Base-by-base conservation (phyloP, 1,284 basidiomycete species). In the Cerioporus squamosus region DNA sequence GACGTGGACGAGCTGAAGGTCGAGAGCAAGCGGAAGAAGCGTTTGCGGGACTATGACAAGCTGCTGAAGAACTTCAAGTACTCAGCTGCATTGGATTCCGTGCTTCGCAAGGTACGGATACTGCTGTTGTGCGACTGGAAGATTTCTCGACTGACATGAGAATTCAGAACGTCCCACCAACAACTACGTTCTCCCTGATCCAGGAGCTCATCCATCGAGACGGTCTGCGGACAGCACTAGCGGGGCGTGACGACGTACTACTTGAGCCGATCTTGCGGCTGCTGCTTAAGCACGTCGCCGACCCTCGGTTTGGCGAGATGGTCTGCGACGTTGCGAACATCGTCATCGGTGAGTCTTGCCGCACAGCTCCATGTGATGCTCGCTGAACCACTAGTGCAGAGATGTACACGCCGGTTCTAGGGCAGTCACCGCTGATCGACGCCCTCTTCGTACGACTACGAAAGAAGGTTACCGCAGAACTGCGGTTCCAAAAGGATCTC, bases 31-130 rank as follows among this genome's bases (percentile, higher is more conserved):
- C 81, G 92, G 42, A 84, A 81, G 66, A 88, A 86, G 67, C 85
- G 88, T 56, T 76, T 99, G 51, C 89, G 86, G 71, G 90, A 93
- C 59, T 98, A 98, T 75, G 97, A 99, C 73, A 85, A 86, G 65
- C 79, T 93, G 59, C 80, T 99, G 57, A 98, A 98, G 75, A 81
- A 80, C 31, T 99, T 99, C 83, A 93, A 95, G 69, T 99, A 99
- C 74, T 89, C 90, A 17, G 95, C 95, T 48, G 97, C 97, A 1
- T 77, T 99, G 42, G 96, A 98, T 74, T 87, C 93, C 4, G 94
- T 95, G 6, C 75, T 97, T 58, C 85, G 85, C 66, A 94, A 94
- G 81, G 94, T 93, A 65, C 46, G 79, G 64, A 17, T 22, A 3
- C 22, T 6, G 15, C 17, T 29, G 12, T 8, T 23, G 51, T 20